Percentiles rank a stretch among this genome's conserved stretches.
These are phyloP conservation scores for Tillandsia leiboldiana DNA, from an alignment of 176 grass and related monocot genomes.

Conservation along the genomic window DNA sequence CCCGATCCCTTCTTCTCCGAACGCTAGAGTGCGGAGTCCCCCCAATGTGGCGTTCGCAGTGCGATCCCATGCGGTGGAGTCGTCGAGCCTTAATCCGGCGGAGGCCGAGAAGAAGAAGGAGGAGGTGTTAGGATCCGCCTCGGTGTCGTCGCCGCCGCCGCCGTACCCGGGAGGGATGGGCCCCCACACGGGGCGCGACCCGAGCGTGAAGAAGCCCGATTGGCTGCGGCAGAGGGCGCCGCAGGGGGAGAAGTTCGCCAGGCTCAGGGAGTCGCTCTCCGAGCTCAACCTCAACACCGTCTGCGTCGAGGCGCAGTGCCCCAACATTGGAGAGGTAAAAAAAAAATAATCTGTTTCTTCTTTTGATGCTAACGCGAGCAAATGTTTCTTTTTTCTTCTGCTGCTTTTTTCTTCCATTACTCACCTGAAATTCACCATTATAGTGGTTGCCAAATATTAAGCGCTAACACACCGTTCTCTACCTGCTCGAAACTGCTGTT, in stretches of 20 bases:
- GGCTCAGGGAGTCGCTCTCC: conserved; percentile 50
- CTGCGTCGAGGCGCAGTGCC: conserved; percentile 85
- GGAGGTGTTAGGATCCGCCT: neutral
- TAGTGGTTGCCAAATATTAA: too few relatives aligned
- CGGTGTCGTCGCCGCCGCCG: neutral
- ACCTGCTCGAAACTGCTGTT: too few relatives aligned
- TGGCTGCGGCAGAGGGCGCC: conserved; percentile 75
- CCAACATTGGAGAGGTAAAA: conserved; percentile 90
- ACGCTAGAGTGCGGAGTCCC: neutral
- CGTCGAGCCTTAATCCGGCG: neutral
- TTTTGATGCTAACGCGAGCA: neutral
- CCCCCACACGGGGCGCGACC: conserved; percentile 51
- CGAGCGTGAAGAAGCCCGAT: conserved; percentile 60
- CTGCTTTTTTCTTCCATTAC: too few relatives aligned
- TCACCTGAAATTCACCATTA: too few relatives aligned
- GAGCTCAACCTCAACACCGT: conserved; percentile 84
- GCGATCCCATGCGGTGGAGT: neutral
- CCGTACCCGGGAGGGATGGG: conserved; percentile 35
- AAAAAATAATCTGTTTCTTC: neutral
- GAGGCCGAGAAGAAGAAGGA: neutral
- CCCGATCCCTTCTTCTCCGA: neutral
- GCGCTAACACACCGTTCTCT: too few relatives aligned
- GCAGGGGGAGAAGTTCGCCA: conserved; percentile 62
- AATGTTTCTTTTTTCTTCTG: neutral
- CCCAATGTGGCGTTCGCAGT: neutral